Percentiles rank a stretch among this genome's conserved stretches.
phyloP scores from a whole-genome alignment of 495 filamentous ascomycete genomes.

The Tuber brumale region DNA sequence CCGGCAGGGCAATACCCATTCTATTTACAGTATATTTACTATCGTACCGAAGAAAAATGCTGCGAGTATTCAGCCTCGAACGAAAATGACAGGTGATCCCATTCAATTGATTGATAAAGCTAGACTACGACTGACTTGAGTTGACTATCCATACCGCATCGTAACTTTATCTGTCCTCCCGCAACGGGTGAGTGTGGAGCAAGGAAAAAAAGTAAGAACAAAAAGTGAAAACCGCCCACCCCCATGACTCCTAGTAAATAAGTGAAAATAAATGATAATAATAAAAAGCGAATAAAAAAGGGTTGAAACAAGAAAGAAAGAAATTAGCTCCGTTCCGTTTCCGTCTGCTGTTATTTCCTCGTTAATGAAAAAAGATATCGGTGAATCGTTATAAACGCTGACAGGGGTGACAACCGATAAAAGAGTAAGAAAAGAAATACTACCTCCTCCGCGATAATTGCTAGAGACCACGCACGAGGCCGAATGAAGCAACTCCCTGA shows the following conservation, averaged over 20 bases:
- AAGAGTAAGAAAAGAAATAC: constrained; percentile 51
- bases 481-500: constrained; percentile 60
- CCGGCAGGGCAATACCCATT: not conserved
- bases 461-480: constrained; percentile 58
- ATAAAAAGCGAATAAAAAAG: not conserved
- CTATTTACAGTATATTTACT: no score
- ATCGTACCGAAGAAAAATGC: not conserved
- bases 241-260: constrained; percentile 1
- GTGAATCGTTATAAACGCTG: not conserved
- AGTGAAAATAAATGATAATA: not conserved
- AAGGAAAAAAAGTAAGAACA: not conserved
- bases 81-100: not conserved
- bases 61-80: not conserved
- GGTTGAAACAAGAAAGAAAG: not conserved
- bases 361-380: constrained; percentile 20
- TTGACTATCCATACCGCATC: not conserved
- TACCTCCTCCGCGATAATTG: constrained; percentile 83
- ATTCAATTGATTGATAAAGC: not conserved
- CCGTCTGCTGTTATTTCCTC: not conserved
- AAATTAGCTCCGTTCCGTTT: not conserved
- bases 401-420: constrained; percentile 19
- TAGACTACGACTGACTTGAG: not conserved
- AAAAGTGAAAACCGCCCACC: not conserved
- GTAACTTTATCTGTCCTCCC: not conserved
- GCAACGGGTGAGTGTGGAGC: not conserved